Base-by-base conservation (phyloP, 805 yeast genomes). In the Cyberlindnera maclurae region DNA sequence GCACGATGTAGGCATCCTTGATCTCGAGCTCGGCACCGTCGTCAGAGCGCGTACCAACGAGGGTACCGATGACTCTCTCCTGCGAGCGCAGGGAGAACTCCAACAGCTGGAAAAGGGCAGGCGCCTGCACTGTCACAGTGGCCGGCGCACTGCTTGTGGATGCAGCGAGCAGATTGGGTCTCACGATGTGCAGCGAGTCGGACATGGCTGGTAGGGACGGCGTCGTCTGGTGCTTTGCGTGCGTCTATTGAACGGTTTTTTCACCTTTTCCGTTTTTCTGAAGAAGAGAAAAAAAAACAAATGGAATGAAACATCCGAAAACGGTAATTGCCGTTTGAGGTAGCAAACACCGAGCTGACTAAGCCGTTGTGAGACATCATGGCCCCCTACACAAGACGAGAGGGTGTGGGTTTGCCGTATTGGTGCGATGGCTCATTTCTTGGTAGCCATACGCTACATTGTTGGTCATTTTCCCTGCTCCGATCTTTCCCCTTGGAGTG, bases 31-130 rank as follows among this genome's bases (percentile, higher is more conserved):
- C 82, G 13, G 75, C 64, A 12, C 94, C 94, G 57, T 86, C 95
- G 44, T 86, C 95, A 18, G 89, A 80, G 59, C 95, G 73, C 34
- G 72, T 63, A 26, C 96, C 96, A 34, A 87, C 67, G 43, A 87
- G 70, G 12, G 95, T 83, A 44, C 96, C 96, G 50, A 87, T 79
- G 44, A 82, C 75, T 59, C 93, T 73, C 47, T 67, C 64, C 60
- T 64, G 76, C 36, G 75, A 62, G 62, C 83, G 71, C 41, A 75
- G 65, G 18, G 79, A 67, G 45, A 84, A 79, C 57, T 86, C 93
- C 45, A 87, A 69, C 42, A 87, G 72, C 59, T 80, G 83, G 63
- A 87, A 74, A 37, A 82, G 67, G 5, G 93, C 90, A 37, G 85
- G 69, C 4, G 86, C 71, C 56, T 79, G 79, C 44, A 82, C 71